Evolutionary conservation across 208 protist genomes (phyloP), one percentile per base, ranked within the genome.

Genomic region (Balamuthia mandrillaris): DNA sequence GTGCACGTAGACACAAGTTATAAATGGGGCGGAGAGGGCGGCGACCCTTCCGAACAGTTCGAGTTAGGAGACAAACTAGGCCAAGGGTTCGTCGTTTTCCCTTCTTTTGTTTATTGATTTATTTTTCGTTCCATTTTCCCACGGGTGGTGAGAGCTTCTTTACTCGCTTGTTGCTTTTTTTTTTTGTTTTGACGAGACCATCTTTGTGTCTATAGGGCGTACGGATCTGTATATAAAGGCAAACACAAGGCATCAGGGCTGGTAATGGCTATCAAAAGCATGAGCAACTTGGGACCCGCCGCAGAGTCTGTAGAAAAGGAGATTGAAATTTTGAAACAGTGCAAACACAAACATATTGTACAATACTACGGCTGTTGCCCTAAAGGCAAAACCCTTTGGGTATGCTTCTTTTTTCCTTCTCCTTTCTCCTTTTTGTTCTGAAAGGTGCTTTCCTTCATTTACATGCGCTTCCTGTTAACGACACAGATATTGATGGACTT

Each of bases 401-500:
- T 74, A 74, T 21, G 60, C 9, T 21, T 3, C 3, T 31, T 12
- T 33, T 24, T 2, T n/a, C n/a, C n/a, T n/a, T n/a, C n/a, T n/a
- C n/a, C n/a, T n/a, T n/a, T n/a, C n/a, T n/a, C n/a, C n/a, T n/a
- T n/a, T n/a, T n/a, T n/a, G n/a, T n/a, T n/a, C n/a, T n/a, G n/a
- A n/a, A n/a, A n/a, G n/a, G n/a, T n/a, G n/a, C n/a, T n/a, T n/a
- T n/a, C n/a, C n/a, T n/a, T n/a, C n/a, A n/a, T n/a, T n/a, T n/a
- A n/a, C n/a, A n/a, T n/a, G n/a, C n/a, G n/a, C n/a, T n/a, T n/a
- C n/a, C n/a, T n/a, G 6, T 27, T 16, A 7, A 12, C 29, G 1
- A 5, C 1, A 18, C 58, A 74, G 65, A 74, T 74, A 52, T 74
- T 74, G 65, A 74, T 74, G 65, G 65, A 74, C n/a, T 74, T 74